Evolutionary conservation across 768 basidiomycete species (phyloP).

Genomic region (Leccinellum rugosiceps): DNA sequence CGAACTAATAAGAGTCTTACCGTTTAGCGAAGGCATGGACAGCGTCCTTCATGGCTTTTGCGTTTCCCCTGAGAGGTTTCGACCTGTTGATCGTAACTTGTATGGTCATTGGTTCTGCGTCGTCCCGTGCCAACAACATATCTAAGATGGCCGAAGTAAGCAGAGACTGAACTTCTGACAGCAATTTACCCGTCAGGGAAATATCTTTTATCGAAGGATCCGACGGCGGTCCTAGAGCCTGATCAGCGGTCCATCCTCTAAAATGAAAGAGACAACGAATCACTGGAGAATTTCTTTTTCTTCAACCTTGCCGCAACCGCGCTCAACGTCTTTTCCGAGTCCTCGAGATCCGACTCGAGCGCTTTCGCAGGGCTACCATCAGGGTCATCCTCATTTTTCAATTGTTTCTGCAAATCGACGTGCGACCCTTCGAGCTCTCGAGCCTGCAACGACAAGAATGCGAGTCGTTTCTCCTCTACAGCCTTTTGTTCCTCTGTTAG

Average conservation of each 20-base stretch:
- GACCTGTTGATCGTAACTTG: slow-evolving; percentile 1
- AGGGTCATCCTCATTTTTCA: slow-evolving; percentile 8
- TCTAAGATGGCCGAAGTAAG: slow-evolving; percentile 12
- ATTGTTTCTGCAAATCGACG: background rate
- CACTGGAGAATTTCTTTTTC: slow-evolving; percentile 24
- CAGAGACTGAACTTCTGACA: background rate
- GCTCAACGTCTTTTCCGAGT: slow-evolving; percentile 7
- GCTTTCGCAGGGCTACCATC: background rate
- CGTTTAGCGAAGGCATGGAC: slow-evolving; percentile 12
- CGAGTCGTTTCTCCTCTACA: slow-evolving; percentile 19
- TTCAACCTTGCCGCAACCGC: slow-evolving; percentile 11
- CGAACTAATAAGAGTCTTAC: slow-evolving; percentile 6
- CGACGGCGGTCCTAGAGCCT: slow-evolving; percentile 7
- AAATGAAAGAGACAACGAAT: background rate
- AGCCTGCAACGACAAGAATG: slow-evolving; percentile 18
- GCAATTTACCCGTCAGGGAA: background rate
- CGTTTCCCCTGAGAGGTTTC: background rate
- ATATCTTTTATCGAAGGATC: slow-evolving; percentile 1
- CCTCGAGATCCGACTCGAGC: slow-evolving; percentile 18
- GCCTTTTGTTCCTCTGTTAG: slow-evolving; percentile 22
- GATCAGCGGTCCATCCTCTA: slow-evolving; percentile 1
- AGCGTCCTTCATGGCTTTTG: background rate
- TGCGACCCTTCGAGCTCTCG: slow-evolving; percentile 10
- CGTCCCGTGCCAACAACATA: slow-evolving; percentile 7
- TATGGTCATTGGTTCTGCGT: slow-evolving; percentile 19